These are phyloP conservation scores for Cystobasidium sp. DNA, from an alignment of 1,284 basidiomycete genomes.

Conservation along the genomic window DNA sequence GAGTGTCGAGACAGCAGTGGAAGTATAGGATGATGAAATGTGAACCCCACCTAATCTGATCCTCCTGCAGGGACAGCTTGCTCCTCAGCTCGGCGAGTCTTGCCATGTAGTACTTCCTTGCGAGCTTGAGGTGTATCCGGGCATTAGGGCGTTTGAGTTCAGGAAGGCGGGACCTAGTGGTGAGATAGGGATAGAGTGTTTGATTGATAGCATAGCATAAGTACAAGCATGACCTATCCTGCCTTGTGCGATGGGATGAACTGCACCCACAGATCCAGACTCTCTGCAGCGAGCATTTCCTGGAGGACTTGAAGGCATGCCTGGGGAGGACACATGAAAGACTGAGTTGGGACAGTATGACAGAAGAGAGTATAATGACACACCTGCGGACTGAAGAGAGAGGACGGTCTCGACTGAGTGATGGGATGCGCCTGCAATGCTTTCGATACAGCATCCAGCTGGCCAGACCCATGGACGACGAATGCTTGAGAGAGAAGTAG, in stretches of 20 bases:
- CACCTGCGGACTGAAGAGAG: slow-evolving; percentile 10
- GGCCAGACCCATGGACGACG: slow-evolving; percentile 9
- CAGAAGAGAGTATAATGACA: background rate
- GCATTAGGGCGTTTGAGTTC: slow-evolving; percentile 5
- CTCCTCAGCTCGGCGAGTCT: slow-evolving; percentile 13
- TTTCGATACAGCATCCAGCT: slow-evolving; percentile 1
- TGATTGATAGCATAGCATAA: no score
- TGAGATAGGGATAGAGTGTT: background rate
- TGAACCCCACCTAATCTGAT: slow-evolving; percentile 16
- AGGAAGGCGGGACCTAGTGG: background rate
- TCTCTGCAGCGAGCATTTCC: slow-evolving; percentile 30
- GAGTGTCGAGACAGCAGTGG: no score
- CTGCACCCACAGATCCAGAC: slow-evolving; percentile 16
- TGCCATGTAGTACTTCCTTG: slow-evolving; percentile 20
- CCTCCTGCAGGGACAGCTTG: slow-evolving; percentile 26
- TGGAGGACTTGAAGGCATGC: slow-evolving; percentile 20
- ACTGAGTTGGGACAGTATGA: background rate
- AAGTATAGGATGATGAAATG: no score
- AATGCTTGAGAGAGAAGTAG: slow-evolving; percentile 38
- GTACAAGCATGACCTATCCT: background rate
- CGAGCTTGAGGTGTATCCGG: slow-evolving; percentile 12
- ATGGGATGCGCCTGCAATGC: slow-evolving; percentile 10
- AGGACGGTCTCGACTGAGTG: background rate
- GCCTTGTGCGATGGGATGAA: background rate
- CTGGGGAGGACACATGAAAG: background rate